These are phyloP conservation scores for Pythium sp. DNA, from an alignment of 352 stramenopile genomes.

Conservation along the genomic window DNA sequence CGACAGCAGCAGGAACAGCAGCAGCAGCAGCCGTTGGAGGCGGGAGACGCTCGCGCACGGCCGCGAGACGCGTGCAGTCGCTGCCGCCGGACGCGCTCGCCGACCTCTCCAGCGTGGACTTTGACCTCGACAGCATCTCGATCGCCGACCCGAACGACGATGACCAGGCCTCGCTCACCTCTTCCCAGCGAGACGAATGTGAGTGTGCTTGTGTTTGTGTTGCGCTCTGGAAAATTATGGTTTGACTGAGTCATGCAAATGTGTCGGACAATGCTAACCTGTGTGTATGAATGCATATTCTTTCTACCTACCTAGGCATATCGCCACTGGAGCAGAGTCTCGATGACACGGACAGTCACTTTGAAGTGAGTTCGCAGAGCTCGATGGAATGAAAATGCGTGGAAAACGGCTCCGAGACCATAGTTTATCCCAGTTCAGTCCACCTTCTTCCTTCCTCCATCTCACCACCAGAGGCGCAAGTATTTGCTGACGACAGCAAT, in stretches of 20 bases:
- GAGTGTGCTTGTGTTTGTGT: constrained; percentile 29
- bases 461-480: neutral
- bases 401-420: neutral
- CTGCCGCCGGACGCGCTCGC: constrained; percentile 55
- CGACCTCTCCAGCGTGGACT: constrained; percentile 55
- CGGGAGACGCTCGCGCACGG: constrained; percentile 18
- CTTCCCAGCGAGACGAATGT: constrained; percentile 73
- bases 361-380: constrained; percentile 82
- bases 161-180: constrained; percentile 69
- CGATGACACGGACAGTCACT: constrained; percentile 76
- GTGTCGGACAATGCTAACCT: no score
- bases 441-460: no score
- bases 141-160: constrained; percentile 54
- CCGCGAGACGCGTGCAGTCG: constrained; percentile 54
- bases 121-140: constrained; percentile 85
- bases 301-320: constrained; percentile 37
- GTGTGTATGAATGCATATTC: neutral
- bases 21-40: neutral
- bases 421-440: no score
- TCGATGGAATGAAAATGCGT: constrained; percentile 38
- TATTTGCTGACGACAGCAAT: neutral
- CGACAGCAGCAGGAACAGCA: constrained; percentile 3
- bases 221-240: no score
- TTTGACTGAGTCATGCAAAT: no score
- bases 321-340: constrained; percentile 77